Evolutionary conservation across 441 rosid species (phyloP).

Genomic region (Erodium trifolium): DNA sequence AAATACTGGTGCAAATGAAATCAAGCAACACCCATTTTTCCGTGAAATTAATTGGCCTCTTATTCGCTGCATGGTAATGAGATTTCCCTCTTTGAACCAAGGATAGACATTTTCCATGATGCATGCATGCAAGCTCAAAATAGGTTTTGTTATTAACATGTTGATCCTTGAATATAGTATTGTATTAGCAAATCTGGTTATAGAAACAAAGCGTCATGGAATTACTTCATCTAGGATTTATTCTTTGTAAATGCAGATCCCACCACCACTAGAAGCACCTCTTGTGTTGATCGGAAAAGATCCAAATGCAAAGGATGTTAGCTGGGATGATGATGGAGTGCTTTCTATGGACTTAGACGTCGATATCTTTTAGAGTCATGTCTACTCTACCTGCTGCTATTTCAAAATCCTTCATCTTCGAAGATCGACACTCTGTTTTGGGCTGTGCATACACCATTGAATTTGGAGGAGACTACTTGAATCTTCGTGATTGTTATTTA

Average conservation of each 20-base stretch:
- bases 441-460: too few species aligned
- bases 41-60: constrained; percentile 90
- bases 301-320: constrained; percentile 43
- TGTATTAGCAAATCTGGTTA: too few species aligned
- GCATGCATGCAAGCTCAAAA: not conserved
- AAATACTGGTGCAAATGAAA: constrained; percentile 68
- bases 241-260: constrained; percentile 41
- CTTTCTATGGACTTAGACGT: constrained; percentile 44
- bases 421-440: not conserved
- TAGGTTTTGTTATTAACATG: not conserved
- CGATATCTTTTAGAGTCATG: constrained; percentile 40
- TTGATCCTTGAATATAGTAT: too few species aligned
- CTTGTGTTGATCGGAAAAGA: constrained; percentile 47
- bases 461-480: not conserved
- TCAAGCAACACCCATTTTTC: constrained; percentile 87
- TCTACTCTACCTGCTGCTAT: too few species aligned
- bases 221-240: not conserved
- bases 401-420: not conserved
- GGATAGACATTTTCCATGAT: not conserved
- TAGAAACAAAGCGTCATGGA: too few species aligned
- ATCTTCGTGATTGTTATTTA: not conserved
- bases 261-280: constrained; percentile 67
- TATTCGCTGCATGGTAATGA: constrained; percentile 74
- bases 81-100: not conserved
- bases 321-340: constrained; percentile 93